phyloP scores from a whole-genome alignment of 2,329 filamentous ascomycete species.

The Ploettnerulaceae sp. region DNA sequence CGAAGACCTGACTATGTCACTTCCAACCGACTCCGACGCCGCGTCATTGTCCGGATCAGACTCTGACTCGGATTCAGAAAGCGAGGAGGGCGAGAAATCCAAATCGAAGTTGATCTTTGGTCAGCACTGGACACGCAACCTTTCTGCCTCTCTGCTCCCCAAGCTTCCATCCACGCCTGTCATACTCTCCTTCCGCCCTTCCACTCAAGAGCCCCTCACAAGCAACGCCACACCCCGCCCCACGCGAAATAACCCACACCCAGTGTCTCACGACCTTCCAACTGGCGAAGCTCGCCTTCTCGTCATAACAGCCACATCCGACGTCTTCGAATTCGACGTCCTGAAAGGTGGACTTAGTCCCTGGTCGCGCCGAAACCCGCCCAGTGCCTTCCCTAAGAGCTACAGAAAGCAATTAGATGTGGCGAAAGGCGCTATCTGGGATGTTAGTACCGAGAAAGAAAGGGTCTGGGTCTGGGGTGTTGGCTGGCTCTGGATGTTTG shows the following conservation, averaged over 20 bases:
- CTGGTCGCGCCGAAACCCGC: constrained; percentile 82
- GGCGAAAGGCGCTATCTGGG: constrained; percentile 82
- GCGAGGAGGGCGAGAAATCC: constrained; percentile 43
- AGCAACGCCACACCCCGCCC: constrained; percentile 36
- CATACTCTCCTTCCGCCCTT: constrained; percentile 61
- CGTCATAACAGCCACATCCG: constrained; percentile 57
- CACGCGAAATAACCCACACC: constrained; percentile 30
- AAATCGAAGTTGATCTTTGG: constrained; percentile 47
- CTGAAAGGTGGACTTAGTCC: constrained; percentile 70
- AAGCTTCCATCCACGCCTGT: constrained; percentile 61
- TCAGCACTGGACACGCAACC: constrained; percentile 72
- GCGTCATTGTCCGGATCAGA: constrained; percentile 35
- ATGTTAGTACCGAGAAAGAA: constrained; percentile 50
- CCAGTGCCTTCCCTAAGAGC: constrained; percentile 66
- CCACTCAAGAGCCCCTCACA: constrained; percentile 35
- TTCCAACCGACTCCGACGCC: constrained; percentile 36
- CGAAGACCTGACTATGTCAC: constrained; percentile 43
- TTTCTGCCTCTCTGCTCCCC: constrained; percentile 63
- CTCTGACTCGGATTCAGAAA: constrained; percentile 40
- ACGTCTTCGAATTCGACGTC: constrained; percentile 75
- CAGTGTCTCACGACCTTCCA: constrained; percentile 46
- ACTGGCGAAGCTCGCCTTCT: constrained; percentile 50
- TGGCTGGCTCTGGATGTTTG: constrained; percentile 88
- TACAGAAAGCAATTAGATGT: constrained; percentile 73
- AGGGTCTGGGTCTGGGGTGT: constrained; percentile 85